Evolutionary conservation across 305 asterid species (phyloP).

Genomic region (Fraxinus baroniana): DNA sequence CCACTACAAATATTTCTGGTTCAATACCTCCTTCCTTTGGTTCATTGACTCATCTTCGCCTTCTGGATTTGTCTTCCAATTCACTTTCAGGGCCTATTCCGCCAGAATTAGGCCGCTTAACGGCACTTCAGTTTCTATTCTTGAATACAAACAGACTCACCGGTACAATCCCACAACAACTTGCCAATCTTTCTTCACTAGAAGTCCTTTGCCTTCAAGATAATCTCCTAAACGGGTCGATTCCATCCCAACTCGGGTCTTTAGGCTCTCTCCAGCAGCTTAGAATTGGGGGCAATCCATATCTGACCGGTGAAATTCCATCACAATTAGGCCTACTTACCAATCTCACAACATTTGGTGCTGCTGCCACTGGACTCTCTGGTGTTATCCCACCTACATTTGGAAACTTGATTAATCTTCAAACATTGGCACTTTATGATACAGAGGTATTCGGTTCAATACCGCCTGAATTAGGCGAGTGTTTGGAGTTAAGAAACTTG

Average conservation of each 20-base stretch:
- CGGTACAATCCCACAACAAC: constrained; percentile 63
- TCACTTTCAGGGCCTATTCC: constrained; percentile 64
- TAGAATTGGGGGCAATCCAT: constrained; percentile 79
- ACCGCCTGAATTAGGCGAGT: constrained; percentile 70
- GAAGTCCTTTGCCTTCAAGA: constrained; percentile 81
- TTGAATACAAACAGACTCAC: constrained; percentile 64
- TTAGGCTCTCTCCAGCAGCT: constrained; percentile 69
- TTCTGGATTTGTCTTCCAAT: constrained; percentile 73
- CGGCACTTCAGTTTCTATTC: constrained; percentile 65
- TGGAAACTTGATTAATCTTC: constrained; percentile 59
- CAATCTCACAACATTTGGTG: constrained; percentile 77
- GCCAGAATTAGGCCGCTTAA: constrained; percentile 54
- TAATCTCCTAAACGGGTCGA: constrained; percentile 69
- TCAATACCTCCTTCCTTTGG: constrained; percentile 64
- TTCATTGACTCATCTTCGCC: constrained; percentile 56
- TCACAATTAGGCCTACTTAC: constrained; percentile 56
- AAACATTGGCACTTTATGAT: constrained; percentile 67
- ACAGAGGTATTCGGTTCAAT: constrained; percentile 71
- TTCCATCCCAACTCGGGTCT: constrained; percentile 64
- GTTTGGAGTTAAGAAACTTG: constrained; percentile 64
- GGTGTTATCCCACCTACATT: constrained; percentile 76
- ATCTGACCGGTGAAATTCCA: constrained; percentile 66
- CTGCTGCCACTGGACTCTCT: constrained; percentile 75
- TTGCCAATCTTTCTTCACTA: constrained; percentile 61
- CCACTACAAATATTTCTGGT: constrained; percentile 84